Conservation (phyloP, 306 rosid genomes). For the Vachellia pachyceras region DNA sequence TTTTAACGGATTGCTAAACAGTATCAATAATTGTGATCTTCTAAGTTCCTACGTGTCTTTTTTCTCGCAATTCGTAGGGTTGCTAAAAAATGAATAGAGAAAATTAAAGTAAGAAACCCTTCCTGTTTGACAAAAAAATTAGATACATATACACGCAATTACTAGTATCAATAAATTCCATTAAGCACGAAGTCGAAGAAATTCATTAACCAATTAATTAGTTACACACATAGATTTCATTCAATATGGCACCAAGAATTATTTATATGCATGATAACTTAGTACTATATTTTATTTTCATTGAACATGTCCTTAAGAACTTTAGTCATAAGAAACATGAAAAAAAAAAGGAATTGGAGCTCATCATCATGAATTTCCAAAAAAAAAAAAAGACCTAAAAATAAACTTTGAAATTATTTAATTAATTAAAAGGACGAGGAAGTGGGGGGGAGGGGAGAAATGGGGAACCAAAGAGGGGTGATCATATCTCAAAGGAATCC, state of each 20-base stretch:
- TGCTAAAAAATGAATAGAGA: no score
- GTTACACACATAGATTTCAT: background rate
- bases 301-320: background rate
- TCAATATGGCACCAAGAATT: background rate
- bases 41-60: no score
- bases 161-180: no score
- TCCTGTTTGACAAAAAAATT: background rate
- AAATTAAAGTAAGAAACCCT: no score
- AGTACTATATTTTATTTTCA: background rate
- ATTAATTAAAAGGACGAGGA: background rate
- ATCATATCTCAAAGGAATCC: slow-evolving; percentile 35
- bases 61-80: no score
- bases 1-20: no score
- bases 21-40: no score
- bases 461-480: slow-evolving; percentile 38
- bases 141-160: background rate
- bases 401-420: background rate
- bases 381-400: background rate
- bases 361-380: background rate
- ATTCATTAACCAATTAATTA: background rate
- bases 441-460: background rate
- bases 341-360: background rate
- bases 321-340: background rate
- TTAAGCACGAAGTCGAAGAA: background rate
- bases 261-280: background rate